These are phyloP conservation scores for Solanum hybrid DNA, from an alignment of 305 asterid genomes.

Conservation along the genomic window DNA sequence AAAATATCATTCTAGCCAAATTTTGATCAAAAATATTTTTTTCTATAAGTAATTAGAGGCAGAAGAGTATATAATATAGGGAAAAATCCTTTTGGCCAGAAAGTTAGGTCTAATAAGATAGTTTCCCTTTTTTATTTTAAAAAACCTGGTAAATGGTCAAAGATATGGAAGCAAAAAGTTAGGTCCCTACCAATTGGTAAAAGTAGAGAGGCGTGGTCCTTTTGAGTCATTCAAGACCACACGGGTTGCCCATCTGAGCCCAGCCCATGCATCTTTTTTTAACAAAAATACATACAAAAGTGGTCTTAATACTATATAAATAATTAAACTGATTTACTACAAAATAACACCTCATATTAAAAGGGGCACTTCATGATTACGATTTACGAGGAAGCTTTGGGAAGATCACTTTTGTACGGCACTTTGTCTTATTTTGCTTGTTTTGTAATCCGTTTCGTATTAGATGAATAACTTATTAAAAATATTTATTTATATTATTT, in stretches of 20 bases:
- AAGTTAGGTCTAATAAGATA: too few species aligned
- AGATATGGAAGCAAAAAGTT: neutral
- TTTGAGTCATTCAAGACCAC: slow-evolving; percentile 27
- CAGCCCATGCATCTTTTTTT: neutral
- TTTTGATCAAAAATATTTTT: too few species aligned
- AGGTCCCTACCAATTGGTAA: neutral
- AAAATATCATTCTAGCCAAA: too few species aligned
- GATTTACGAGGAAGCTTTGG: neutral
- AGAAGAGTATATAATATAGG: too few species aligned
- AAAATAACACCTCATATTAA: neutral
- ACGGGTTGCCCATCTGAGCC: slow-evolving; percentile 22
- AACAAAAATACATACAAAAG: too few species aligned
- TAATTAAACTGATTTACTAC: neutral
- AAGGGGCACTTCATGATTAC: neutral
- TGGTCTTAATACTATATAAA: neutral
- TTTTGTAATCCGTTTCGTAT: neutral
- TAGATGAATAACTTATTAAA: too few species aligned
- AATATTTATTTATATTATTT: too few species aligned
- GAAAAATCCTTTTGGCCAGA: too few species aligned
- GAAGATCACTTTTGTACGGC: neutral
- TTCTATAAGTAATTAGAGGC: too few species aligned
- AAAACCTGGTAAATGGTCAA: neutral
- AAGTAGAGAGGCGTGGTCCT: slow-evolving; percentile 11
- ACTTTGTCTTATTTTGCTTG: slow-evolving; percentile 5
- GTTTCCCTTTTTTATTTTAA: too few species aligned